Evolutionary conservation across 2,329 filamentous ascomycete species (phyloP).

Genomic region (Aspergillus sp.): DNA sequence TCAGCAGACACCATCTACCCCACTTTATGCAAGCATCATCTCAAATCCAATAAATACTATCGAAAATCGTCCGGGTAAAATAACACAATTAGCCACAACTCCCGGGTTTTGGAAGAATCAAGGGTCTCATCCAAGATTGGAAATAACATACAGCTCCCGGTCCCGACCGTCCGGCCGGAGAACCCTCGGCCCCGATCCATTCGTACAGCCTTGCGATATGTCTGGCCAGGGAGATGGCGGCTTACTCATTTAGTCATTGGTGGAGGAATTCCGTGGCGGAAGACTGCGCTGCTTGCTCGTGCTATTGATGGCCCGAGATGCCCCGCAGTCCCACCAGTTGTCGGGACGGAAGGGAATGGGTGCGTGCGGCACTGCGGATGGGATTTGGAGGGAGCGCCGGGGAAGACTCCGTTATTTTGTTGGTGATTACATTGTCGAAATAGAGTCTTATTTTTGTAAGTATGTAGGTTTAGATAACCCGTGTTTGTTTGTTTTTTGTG

Average conservation of each 20-base stretch:
- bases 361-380: no score
- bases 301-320: conserved; percentile 32
- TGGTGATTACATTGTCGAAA: background rate
- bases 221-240: background rate
- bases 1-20: background rate
- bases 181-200: background rate
- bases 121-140: background rate
- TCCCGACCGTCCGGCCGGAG: background rate
- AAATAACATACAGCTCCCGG: background rate
- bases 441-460: background rate
- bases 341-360: no score
- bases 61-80: background rate
- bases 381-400: no score
- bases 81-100: background rate
- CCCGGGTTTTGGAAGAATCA: background rate
- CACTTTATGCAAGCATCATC: background rate
- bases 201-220: background rate
- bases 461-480: background rate
- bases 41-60: background rate
- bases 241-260: conserved; percentile 7
- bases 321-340: conserved; percentile 18
- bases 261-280: conserved; percentile 10
- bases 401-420: background rate
- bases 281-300: conserved; percentile 18
- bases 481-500: background rate